A percentile compares a stretch with the other conserved stretches of the same genome.
phyloP scores from a whole-genome alignment of 306 rosid genomes.

The Echinosophora koreensis region DNA sequence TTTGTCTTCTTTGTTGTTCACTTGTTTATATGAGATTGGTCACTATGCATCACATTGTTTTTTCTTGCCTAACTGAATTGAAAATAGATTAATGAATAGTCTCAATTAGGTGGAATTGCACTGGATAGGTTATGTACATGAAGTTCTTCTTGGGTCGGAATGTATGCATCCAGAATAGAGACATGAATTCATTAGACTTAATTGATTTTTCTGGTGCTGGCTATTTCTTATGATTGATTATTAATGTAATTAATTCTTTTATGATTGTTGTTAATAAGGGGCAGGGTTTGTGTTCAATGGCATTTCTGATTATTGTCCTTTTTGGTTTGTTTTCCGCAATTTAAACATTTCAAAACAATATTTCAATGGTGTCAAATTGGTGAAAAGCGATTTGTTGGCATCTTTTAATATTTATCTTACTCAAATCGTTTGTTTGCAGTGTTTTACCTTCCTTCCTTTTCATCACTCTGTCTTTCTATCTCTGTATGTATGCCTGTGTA shows the following conservation, averaged over 20 bases:
- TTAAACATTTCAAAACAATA: slow-evolving; percentile 1
- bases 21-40: not conserved
- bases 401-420: slow-evolving; percentile 15
- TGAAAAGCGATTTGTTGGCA: not conserved
- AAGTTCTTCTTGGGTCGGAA: slow-evolving; percentile 32
- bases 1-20: slow-evolving; percentile 9
- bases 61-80: slow-evolving; percentile 1
- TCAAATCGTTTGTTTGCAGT: not conserved
- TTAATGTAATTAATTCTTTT: not conserved
- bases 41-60: not conserved
- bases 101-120: slow-evolving; percentile 13
- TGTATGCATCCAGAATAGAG: slow-evolving; percentile 24
- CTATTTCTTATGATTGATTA: not conserved
- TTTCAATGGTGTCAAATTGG: slow-evolving; percentile 5
- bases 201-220: slow-evolving; percentile 17
- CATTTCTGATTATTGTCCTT: slow-evolving; percentile 16
- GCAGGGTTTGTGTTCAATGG: slow-evolving; percentile 1
- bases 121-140: slow-evolving; percentile 19
- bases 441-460: not conserved
- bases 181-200: slow-evolving; percentile 10
- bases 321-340: slow-evolving; percentile 29
- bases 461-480: not conserved
- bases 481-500: not conserved
- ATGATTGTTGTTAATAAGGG: not conserved
- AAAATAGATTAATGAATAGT: not conserved